Base-by-base conservation (phyloP, 306 rosid genomes). In the Lupinus albus region DNA sequence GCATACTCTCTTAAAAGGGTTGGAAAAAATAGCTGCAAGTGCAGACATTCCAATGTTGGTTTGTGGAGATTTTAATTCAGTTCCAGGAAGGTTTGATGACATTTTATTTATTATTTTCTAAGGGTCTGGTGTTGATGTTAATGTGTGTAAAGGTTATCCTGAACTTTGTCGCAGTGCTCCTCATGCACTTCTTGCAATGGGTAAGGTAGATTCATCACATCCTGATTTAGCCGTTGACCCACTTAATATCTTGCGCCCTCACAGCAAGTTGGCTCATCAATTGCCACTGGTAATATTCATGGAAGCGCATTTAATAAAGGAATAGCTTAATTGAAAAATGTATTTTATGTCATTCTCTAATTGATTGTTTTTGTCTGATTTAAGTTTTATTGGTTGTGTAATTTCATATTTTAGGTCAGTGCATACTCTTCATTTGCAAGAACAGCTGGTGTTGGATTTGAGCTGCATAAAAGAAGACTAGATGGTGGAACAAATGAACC, bases 1-100 rank as follows among this genome's bases (percentile, higher is more conserved):
- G 75, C 99, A 93, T 73, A 93, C 99, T 47, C 90, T 93, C 70
- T 83, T 93, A 20, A 93, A 93, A 76, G 99, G 97, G 75, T 83
- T 93, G 87, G 99, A 93, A 62, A 93, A 90, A 85, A 90, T 93
- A 70, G 94, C 97, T 57, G 88, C 89, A 54, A 90, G 95, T 68
- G 97, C 97, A 42, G 97, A 90, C 75, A 90, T 93, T 71, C 99
- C 99, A n/a, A 93, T 93, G 95, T 58, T 93, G 86, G 97, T 93
- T 71, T 93, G 99, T 78, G 99, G 99, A 64, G 97, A 93, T 71
- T 93, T 93, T 78, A 93, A 88, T 76, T 90, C 99, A 2, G 79
- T 85, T 69, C 99, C 99, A 10, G 94, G 97, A 84, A 93, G 99
- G 99, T 93, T 58, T 65, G 84, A 67, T 67, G 33, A 17, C 44